These are phyloP conservation scores for Brettanomyces nanus DNA, from an alignment of 805 yeast genomes.

Conservation along the genomic window DNA sequence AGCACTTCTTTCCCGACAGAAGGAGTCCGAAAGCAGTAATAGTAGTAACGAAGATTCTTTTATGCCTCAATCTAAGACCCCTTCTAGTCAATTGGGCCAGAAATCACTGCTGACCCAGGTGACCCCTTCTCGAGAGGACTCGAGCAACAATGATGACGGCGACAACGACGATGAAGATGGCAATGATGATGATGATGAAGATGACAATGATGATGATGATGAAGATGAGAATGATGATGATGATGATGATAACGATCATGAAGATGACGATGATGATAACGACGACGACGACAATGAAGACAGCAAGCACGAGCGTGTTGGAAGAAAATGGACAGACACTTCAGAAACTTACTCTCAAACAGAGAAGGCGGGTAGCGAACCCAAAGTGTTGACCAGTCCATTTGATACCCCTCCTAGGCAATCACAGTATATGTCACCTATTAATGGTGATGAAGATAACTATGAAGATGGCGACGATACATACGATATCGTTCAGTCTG, in stretches of 20 bases:
- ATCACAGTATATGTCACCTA: not conserved
- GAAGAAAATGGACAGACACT: not conserved
- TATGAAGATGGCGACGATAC: not conserved
- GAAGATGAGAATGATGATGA: not conserved
- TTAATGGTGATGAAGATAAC: not conserved
- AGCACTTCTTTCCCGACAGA: not conserved
- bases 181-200: not conserved
- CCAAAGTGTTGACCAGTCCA: conserved; percentile 7
- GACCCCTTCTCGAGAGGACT: not conserved
- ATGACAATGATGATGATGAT: not conserved
- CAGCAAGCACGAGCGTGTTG: not conserved
- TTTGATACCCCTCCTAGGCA: conserved; percentile 11
- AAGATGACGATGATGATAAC: not conserved
- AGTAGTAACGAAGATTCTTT: not conserved
- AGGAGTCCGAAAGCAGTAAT: not conserved
- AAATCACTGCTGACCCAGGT: no score
- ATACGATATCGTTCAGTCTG: not conserved
- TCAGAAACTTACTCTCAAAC: not conserved
- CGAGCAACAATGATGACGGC: not conserved
- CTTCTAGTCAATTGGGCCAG: no score
- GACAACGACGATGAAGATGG: not conserved
- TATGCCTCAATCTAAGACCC: no score
- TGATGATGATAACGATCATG: not conserved
- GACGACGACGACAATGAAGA: not conserved
- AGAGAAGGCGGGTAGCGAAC: not conserved